phyloP scores from a whole-genome alignment of 2,329 filamentous ascomycete species.

The Cyphellophora attinorum region DNA sequence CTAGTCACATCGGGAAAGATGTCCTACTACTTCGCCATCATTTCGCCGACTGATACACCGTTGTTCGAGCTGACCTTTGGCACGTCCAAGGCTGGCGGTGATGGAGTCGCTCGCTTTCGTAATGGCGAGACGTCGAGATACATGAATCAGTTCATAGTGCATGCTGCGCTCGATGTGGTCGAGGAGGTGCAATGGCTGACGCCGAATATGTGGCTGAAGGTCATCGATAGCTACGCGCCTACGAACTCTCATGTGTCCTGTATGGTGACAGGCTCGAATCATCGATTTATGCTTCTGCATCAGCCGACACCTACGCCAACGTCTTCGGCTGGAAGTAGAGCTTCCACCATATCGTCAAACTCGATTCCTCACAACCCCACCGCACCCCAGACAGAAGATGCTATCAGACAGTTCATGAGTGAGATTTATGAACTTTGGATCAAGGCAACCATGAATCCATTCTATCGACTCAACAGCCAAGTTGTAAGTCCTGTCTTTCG shows the following conservation, averaged over 20 bases:
- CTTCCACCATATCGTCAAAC: conserved; percentile 38
- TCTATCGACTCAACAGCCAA: conserved; percentile 77
- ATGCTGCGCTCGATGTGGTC: conserved; percentile 86
- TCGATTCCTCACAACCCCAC: conserved; percentile 79
- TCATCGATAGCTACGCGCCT: conserved; percentile 84
- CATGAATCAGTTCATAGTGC: conserved; percentile 95
- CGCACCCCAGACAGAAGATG: conserved; percentile 85
- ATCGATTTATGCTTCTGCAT: conserved; percentile 90
- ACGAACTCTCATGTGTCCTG: conserved; percentile 83
- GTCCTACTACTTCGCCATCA: conserved; percentile 98
- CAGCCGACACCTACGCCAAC: conserved; percentile 51
- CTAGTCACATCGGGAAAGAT: no score
- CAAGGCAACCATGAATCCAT: conserved; percentile 95
- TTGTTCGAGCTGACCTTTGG: conserved; percentile 97
- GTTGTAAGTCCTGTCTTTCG: conserved; percentile 82
- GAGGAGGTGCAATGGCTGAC: conserved; percentile 93
- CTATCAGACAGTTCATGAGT: conserved; percentile 84
- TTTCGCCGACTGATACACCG: conserved; percentile 90
- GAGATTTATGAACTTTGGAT: conserved; percentile 97
- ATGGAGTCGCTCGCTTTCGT: conserved; percentile 81
- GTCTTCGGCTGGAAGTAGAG: conserved; percentile 22
- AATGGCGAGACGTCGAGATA: conserved; percentile 66
- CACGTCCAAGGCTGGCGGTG: conserved; percentile 89
- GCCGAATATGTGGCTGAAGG: conserved; percentile 88
- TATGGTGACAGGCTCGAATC: conserved; percentile 85